Evolutionary conservation across 805 yeast species (phyloP), one percentile per base, ranked within the genome.

Genomic region (Metschnikowia amazonensis): DNA sequence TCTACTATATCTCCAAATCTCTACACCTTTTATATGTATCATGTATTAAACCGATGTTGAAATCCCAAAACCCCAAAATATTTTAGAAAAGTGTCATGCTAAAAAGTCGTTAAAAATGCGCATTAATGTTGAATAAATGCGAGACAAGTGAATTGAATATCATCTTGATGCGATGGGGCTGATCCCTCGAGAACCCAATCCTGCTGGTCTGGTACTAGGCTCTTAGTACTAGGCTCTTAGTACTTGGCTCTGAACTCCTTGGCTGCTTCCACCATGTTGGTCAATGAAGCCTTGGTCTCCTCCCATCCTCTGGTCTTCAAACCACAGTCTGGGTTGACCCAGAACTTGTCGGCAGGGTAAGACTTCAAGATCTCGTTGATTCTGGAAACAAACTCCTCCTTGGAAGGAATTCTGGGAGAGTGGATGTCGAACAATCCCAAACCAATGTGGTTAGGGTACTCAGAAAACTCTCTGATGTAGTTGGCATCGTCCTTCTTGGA

Each of bases 301-400:
- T 86, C 89, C 99, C 99, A 94, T 63, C 96, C 96, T 85, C 99
- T 90, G 73, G 99, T 94, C 87, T 94, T 94, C 75, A 94, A 84
- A 83, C 99, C 99, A 84, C 99, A 94, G 80, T 94, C 99, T 67
- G 99, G 99, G 95, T 94, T 94, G 70, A 94, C 95, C 99, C 99
- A 94, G 83, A 94, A 87, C 76, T 90, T 92, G 74, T 87, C 88
- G 69, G 94, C 95, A 71, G 97, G 97, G 81, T 92, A 92, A 51
- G 87, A 94, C 80, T 89, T 89, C 75, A 94, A 79, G 78, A 94
- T 90, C 72, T 89, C 94, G 67, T 82, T 82, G 67, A 94, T 88
- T 79, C 97, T 89, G 69, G 84, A 75, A 72, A 89, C 84, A 75
- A 94, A 92, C 79, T 94, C 99, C 71, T 86, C 89, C 77, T 85